These are phyloP conservation scores for Panus rudis DNA, from an alignment of 768 basidiomycete species.

Conservation along the genomic window DNA sequence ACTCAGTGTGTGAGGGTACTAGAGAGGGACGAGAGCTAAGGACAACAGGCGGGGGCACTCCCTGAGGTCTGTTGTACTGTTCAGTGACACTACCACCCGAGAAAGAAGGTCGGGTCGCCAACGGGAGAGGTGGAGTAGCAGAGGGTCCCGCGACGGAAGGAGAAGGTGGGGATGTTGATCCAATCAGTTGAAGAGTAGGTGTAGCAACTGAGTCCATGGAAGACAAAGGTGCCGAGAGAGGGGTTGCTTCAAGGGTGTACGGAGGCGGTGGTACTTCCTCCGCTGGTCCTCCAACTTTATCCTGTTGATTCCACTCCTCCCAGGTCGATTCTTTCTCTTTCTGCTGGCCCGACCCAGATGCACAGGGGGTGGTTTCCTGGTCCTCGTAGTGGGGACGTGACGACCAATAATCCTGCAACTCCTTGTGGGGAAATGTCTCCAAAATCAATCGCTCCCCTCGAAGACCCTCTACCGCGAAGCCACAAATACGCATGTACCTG, in stretches of 20 bases:
- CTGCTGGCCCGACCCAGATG: conserved; percentile 5
- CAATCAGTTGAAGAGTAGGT: too few relatives aligned
- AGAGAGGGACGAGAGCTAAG: too few relatives aligned
- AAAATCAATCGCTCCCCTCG: conserved; percentile 55
- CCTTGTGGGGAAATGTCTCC: conserved; percentile 62
- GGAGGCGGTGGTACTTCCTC: conserved; percentile 59
- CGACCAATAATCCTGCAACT: conserved; percentile 70
- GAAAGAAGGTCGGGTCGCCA: too few relatives aligned
- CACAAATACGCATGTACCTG: conserved; percentile 75
- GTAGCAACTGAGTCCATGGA: too few relatives aligned
- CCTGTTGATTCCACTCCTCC: conserved; percentile 39
- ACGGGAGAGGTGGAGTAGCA: too few relatives aligned
- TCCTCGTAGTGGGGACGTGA: conserved; percentile 51
- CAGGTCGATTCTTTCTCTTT: conserved; percentile 22
- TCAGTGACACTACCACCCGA: too few relatives aligned
- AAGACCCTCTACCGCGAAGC: conserved; percentile 62
- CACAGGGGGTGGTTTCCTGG: background rate
- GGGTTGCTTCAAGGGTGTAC: conserved; percentile 58
- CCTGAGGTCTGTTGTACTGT: too few relatives aligned
- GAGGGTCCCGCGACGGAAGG: too few relatives aligned
- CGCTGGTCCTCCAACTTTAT: conserved; percentile 23
- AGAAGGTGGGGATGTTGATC: too few relatives aligned
- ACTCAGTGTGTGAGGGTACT: too few relatives aligned
- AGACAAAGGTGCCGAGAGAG: too few relatives aligned
- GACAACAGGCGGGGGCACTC: too few relatives aligned